Percentiles rank a stretch among this genome's conserved stretches.
phyloP scores from a whole-genome alignment of 2,329 filamentous ascomycete genomes.

The Colletotrichum caudatum region DNA sequence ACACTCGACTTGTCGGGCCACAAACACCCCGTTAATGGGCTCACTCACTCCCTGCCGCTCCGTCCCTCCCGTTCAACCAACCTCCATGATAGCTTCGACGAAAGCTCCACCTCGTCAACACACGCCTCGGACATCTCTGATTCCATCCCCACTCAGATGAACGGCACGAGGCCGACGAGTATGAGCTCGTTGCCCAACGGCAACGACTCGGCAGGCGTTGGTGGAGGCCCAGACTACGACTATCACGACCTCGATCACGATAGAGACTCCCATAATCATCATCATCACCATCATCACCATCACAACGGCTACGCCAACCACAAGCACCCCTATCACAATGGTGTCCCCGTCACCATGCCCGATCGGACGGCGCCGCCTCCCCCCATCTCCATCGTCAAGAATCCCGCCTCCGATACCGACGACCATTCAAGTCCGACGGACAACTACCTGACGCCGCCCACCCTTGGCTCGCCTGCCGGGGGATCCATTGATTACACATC shows the following conservation, averaged over 20 bases:
- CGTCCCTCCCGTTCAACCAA: conserved; percentile 58
- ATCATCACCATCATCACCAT: conserved; percentile 51
- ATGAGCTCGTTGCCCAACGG: conserved; percentile 71
- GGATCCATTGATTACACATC: conserved; percentile 36
- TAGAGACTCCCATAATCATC: conserved; percentile 46
- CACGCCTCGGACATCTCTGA: conserved; percentile 66
- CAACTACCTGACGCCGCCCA: conserved; percentile 49
- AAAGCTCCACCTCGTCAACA: conserved; percentile 65
- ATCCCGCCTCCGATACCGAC: conserved; percentile 43
- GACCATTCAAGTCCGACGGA: conserved; percentile 49
- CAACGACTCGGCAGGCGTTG: conserved; percentile 58
- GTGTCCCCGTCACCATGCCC: conserved; percentile 45
- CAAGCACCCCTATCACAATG: conserved; percentile 46
- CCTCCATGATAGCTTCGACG: conserved; percentile 66
- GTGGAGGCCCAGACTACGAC: conserved; percentile 50
- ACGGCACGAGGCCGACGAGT: conserved; percentile 60
- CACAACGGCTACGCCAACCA: conserved; percentile 49
- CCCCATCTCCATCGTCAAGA: conserved; percentile 33
- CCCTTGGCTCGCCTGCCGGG: conserved; percentile 50
- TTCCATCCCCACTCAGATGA: conserved; percentile 55
- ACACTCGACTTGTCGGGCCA: conserved; percentile 50
- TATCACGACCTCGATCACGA: conserved; percentile 44
- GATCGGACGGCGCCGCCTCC: conserved; percentile 46
- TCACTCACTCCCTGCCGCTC: conserved; percentile 46
- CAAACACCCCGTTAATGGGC: conserved; percentile 52